Percentiles rank a stretch among this genome's conserved stretches.
phyloP scores from a whole-genome alignment of 495 filamentous ascomycete genomes.

The Parmelia sp. region DNA sequence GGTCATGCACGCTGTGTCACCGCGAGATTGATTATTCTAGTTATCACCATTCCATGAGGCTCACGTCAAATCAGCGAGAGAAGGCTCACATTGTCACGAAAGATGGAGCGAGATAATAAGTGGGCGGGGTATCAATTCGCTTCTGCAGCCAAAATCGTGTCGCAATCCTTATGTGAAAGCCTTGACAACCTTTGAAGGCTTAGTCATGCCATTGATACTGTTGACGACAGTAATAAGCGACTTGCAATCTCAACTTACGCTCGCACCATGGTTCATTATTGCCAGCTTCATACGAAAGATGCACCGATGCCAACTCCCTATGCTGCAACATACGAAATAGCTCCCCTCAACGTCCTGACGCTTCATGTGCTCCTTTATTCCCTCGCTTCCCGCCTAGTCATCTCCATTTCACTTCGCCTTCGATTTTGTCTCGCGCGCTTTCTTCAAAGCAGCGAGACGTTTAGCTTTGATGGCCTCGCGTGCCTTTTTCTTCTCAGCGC shows the following conservation, averaged over 20 bases:
- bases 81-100: neutral
- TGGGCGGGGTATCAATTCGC: neutral
- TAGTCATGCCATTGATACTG: neutral
- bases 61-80: neutral
- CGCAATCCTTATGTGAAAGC: neutral
- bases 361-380: neutral
- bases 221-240: neutral
- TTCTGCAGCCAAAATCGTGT: neutral
- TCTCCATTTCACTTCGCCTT: slow-evolving; percentile 4
- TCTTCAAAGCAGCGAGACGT: slow-evolving; percentile 14
- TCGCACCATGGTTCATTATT: neutral
- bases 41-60: too few species aligned
- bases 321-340: neutral
- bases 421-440: slow-evolving; percentile 14
- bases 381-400: neutral
- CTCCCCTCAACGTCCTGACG: neutral
- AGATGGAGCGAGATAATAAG: neutral
- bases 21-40: too few species aligned
- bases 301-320: neutral
- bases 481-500: slow-evolving; percentile 18
- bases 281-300: neutral
- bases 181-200: neutral
- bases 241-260: neutral
- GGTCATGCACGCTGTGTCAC: too few species aligned
- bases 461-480: slow-evolving; percentile 20